Conservation (phyloP, 177 flowering plant genomes). For the Tripterygium wilfordii region DNA sequence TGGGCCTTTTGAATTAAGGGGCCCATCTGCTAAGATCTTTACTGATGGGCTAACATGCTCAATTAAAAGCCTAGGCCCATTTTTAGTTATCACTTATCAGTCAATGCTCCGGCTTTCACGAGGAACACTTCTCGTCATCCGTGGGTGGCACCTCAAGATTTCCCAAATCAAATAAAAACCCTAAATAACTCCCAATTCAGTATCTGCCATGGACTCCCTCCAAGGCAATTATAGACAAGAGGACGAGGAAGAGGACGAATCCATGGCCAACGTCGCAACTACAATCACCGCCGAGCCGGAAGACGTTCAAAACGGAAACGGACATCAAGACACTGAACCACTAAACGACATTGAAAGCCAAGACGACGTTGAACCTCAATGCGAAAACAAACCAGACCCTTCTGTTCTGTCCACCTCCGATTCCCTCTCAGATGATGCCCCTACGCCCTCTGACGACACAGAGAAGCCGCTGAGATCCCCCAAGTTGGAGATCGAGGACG, state of each 20-base stretch:
- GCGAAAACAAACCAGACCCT: conserved; percentile 14
- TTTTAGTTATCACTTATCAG: too few relatives aligned
- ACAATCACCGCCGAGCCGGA: neutral
- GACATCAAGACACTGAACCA: too few relatives aligned
- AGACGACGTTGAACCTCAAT: conserved; percentile 7
- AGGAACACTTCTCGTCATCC: too few relatives aligned
- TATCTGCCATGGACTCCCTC: conserved; percentile 29
- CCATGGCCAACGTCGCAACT: neutral
- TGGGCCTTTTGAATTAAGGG: too few relatives aligned
- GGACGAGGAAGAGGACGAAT: conserved; percentile 32
- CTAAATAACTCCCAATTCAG: neutral
- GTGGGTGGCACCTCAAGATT: too few relatives aligned
- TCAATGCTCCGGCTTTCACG: too few relatives aligned
- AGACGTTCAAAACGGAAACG: too few relatives aligned
- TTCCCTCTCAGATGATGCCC: conserved; percentile 19
- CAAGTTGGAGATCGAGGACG: conserved; percentile 12
- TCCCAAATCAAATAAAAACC: too few relatives aligned
- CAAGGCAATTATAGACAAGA: conserved; percentile 45
- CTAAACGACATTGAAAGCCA: too few relatives aligned
- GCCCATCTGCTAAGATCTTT: too few relatives aligned
- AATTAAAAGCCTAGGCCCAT: too few relatives aligned
- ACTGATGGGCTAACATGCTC: too few relatives aligned
- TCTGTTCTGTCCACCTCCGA: conserved; percentile 13
- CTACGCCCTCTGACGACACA: conserved; percentile 22
- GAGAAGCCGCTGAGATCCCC: conserved; percentile 15